Evolutionary conservation across 768 basidiomycete genomes (phyloP).

Genomic region (Mycena vulgaris): DNA sequence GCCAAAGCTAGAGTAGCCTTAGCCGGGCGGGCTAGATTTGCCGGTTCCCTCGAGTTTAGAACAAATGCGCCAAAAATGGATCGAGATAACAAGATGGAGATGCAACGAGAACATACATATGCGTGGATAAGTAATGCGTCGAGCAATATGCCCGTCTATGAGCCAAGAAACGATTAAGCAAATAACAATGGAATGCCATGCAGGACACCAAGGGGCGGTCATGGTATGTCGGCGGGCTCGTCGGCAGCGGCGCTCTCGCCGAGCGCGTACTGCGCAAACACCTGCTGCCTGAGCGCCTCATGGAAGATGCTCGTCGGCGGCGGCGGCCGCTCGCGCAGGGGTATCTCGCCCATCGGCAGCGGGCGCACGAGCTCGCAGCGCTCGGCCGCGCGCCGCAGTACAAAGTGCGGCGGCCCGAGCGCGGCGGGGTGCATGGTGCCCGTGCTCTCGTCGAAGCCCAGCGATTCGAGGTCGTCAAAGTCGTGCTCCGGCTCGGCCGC

Average conservation of each 20-base stretch:
- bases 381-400: neutral
- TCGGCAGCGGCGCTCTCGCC: conserved; percentile 24
- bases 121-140: no score
- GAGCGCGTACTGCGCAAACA: conserved; percentile 21
- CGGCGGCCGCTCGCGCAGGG: conserved; percentile 4
- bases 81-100: no score
- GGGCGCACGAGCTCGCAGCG: conserved; percentile 17
- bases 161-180: neutral
- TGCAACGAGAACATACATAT: no score
- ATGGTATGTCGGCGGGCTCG: neutral
- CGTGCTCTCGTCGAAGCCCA: neutral
- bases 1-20: no score
- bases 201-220: neutral
- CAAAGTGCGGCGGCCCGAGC: neutral
- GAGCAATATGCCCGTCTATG: neutral
- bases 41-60: no score
- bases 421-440: neutral
- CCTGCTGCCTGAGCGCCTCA: conserved; percentile 23
- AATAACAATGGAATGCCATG: neutral
- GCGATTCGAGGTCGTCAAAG: conserved; percentile 13
- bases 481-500: conserved; percentile 5
- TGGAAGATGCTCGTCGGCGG: conserved; percentile 34
- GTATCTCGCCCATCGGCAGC: conserved; percentile 10
- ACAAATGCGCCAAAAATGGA: no score
- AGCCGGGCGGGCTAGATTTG: no score